These are phyloP conservation scores for Filosporella fistucella DNA, from an alignment of 495 filamentous ascomycete species.

Conservation along the genomic window DNA sequence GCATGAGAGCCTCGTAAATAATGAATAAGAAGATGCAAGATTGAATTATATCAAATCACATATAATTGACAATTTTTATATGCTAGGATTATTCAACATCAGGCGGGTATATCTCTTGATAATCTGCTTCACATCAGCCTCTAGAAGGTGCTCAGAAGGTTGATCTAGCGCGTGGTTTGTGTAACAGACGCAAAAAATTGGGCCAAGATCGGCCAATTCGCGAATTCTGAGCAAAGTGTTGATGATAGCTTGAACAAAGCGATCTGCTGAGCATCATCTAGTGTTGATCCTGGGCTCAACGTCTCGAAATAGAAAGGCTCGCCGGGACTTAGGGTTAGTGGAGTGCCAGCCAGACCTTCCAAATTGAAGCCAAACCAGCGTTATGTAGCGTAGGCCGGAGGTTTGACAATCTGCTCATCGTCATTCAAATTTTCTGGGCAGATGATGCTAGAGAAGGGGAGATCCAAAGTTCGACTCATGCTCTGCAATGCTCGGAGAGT, in stretches of 20 bases:
- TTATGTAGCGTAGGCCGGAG: conserved; percentile 48
- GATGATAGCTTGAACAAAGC: conserved; percentile 53
- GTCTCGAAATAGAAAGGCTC: conserved; percentile 33
- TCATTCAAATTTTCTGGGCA: too few species aligned
- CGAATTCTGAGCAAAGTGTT: conserved; percentile 60
- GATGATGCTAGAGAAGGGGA: conserved; percentile 60
- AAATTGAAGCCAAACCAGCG: conserved; percentile 51
- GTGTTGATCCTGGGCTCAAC: conserved; percentile 38
- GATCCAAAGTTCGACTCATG: conserved; percentile 40
- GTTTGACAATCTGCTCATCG: conserved; percentile 29
- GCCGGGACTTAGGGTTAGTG: conserved; percentile 30
- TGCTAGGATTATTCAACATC: too few species aligned
- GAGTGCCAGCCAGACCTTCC: conserved; percentile 34
- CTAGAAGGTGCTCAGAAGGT: conserved; percentile 58
- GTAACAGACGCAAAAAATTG: conserved; percentile 62
- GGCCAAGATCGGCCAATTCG: conserved; percentile 43
- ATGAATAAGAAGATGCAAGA: too few species aligned
- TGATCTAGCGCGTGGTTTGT: conserved; percentile 77
- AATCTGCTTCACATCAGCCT: conserved; percentile 51
- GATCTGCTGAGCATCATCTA: conserved; percentile 54
- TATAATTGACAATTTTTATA: too few species aligned
- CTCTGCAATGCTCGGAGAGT: conserved; percentile 60
- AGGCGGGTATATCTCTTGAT: too few species aligned
- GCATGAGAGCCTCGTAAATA: too few species aligned
- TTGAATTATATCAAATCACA: too few species aligned